Evolutionary conservation across 495 filamentous ascomycete species (phyloP).

Genomic region (Aspergillus haitiensis): DNA sequence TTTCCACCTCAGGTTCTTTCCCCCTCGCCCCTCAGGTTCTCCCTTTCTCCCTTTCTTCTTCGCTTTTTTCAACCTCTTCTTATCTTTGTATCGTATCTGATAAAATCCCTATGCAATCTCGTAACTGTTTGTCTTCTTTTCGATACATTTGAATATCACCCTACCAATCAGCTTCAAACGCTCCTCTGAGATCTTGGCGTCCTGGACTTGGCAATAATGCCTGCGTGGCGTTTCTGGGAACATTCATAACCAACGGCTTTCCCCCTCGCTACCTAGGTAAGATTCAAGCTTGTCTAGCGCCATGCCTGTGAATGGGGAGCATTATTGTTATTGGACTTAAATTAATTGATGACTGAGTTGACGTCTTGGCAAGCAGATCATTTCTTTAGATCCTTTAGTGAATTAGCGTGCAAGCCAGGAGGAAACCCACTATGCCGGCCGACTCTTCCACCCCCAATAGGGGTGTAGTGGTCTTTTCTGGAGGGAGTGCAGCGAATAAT

Average conservation of each 20-base stretch:
- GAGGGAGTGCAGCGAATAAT: conserved; percentile 89
- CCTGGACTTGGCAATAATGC: neutral
- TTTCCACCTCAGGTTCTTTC: neutral
- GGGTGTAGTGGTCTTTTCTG: conserved; percentile 81
- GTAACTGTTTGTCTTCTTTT: too few relatives aligned
- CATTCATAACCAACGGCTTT: neutral
- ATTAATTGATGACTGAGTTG: neutral
- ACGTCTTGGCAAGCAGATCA: conserved; percentile 5
- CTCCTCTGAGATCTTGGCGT: neutral
- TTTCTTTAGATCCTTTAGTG: neutral
- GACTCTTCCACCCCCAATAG: conserved; percentile 32
- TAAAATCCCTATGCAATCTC: too few relatives aligned
- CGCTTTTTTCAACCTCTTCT: neutral
- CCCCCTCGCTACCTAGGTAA: neutral
- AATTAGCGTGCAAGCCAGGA: neutral
- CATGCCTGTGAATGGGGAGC: neutral
- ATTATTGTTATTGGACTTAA: neutral
- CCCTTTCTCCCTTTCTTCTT: neutral
- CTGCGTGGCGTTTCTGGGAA: neutral
- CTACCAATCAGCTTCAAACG: neutral
- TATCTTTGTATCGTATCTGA: neutral
- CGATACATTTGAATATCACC: neutral
- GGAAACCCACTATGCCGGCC: conserved; percentile 12
- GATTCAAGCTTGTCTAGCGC: neutral
- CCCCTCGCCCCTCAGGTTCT: neutral